Percentiles rank a stretch among this genome's conserved stretches.
phyloP scores from a whole-genome alignment of 768 basidiomycete genomes.

The Udeniomyces megalosporus region DNA sequence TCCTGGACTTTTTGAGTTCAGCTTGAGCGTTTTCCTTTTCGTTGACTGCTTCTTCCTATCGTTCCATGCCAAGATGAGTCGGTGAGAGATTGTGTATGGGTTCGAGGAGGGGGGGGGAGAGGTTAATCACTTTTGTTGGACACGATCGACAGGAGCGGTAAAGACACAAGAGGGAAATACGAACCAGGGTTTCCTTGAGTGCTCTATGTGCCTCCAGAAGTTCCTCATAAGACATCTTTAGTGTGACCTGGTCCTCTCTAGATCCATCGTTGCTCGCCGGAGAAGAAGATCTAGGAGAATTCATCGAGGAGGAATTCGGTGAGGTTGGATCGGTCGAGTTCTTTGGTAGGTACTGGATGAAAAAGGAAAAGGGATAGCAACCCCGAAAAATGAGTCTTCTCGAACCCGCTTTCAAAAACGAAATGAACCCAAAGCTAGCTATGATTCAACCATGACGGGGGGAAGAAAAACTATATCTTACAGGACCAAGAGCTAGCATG shows the following conservation, averaged over 20 bases:
- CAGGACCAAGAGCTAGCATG: slow-evolving; percentile 90
- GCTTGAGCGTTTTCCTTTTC: not conserved
- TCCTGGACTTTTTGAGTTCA: slow-evolving; percentile 17
- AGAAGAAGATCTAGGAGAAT: slow-evolving; percentile 35
- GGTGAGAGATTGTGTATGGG: no score
- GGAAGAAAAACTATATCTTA: slow-evolving; percentile 25
- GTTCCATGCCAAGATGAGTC: no score
- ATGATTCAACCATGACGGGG: no score
- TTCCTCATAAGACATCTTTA: slow-evolving; percentile 62
- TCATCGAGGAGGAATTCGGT: not conserved
- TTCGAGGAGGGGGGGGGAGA: no score
- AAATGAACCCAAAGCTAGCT: no score
- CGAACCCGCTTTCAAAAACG: no score
- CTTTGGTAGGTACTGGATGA: no score
- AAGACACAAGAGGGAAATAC: slow-evolving; percentile 13
- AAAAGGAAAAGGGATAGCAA: not conserved
- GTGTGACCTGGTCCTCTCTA: slow-evolving; percentile 65
- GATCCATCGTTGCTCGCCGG: slow-evolving; percentile 59
- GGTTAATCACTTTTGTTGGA: not conserved
- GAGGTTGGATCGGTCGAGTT: no score
- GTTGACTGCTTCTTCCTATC: slow-evolving; percentile 37
- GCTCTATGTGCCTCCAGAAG: slow-evolving; percentile 58
- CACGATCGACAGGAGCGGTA: not conserved
- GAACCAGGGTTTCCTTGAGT: slow-evolving; percentile 51
- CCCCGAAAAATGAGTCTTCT: not conserved